These are phyloP conservation scores for Ceratonia siliqua DNA, from an alignment of 306 rosid species.

Conservation along the genomic window DNA sequence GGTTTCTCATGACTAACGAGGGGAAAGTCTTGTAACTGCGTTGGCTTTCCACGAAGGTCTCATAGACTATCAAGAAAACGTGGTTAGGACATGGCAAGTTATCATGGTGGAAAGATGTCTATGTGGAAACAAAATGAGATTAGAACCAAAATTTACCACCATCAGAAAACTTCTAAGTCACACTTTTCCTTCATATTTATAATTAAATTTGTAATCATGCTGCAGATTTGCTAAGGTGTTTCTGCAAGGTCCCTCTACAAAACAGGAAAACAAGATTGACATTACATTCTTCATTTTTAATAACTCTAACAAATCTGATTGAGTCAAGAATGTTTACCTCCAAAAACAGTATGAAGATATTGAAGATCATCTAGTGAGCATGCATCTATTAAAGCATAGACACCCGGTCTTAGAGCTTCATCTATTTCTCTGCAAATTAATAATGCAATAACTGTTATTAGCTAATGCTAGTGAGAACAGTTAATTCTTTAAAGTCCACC, in stretches of 20 bases:
- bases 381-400: slow-evolving; percentile 73
- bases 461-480: slow-evolving; percentile 24
- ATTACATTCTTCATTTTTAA: slow-evolving; percentile 17
- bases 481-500: slow-evolving; percentile 10
- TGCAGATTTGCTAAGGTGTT: slow-evolving; percentile 67
- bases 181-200: slow-evolving; percentile 84
- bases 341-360: slow-evolving; percentile 86
- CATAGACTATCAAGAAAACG: not conserved
- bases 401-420: slow-evolving; percentile 84
- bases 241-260: slow-evolving; percentile 98
- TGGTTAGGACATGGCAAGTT: not conserved
- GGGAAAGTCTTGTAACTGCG: not conserved
- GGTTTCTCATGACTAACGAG: not conserved
- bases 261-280: slow-evolving; percentile 21
- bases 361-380: slow-evolving; percentile 88
- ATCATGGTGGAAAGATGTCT: slow-evolving; percentile 16
- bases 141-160: slow-evolving; percentile 26
- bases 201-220: slow-evolving; percentile 72
- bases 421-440: slow-evolving; percentile 77
- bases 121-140: slow-evolving; percentile 23
- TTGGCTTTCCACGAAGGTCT: slow-evolving; percentile 8
- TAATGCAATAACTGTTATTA: slow-evolving; percentile 19
- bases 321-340: slow-evolving; percentile 59
- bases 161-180: slow-evolving; percentile 33
- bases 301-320: slow-evolving; percentile 2